Evolutionary conservation across 2,329 filamentous ascomycete species (phyloP).

Genomic region (Colletotrichum higginsianum): DNA sequence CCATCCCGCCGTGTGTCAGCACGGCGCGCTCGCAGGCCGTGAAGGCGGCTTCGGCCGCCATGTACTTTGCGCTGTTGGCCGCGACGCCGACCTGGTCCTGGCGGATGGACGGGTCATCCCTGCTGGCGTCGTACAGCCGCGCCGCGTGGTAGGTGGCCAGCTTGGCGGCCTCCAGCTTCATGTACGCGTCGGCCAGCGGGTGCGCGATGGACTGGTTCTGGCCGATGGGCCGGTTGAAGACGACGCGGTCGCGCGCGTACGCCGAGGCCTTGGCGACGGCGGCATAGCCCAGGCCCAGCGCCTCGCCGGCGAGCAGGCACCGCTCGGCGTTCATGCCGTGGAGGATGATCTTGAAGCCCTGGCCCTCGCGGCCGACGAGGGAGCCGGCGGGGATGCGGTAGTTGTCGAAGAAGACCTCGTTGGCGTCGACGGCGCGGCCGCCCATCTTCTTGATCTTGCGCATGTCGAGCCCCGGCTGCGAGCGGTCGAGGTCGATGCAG

Average conservation of each 20-base stretch:
- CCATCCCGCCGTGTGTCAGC: slow-evolving; percentile 74
- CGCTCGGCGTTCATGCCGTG: slow-evolving; percentile 87
- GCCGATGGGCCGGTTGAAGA: slow-evolving; percentile 77
- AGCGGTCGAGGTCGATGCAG: slow-evolving; percentile 81
- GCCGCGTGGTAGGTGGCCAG: slow-evolving; percentile 77
- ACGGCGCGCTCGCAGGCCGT: slow-evolving; percentile 74
- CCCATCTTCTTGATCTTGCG: slow-evolving; percentile 89
- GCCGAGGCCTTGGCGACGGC: slow-evolving; percentile 73
- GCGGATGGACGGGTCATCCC: slow-evolving; percentile 64
- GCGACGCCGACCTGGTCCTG: slow-evolving; percentile 74
- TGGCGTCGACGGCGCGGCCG: slow-evolving; percentile 84
- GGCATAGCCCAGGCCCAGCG: slow-evolving; percentile 84
- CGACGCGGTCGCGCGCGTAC: slow-evolving; percentile 77
- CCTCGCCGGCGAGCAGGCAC: slow-evolving; percentile 83
- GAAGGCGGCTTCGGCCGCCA: slow-evolving; percentile 77
- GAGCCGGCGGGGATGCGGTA: slow-evolving; percentile 76
- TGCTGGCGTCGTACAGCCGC: slow-evolving; percentile 70
- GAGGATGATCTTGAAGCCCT: slow-evolving; percentile 85
- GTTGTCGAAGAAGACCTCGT: slow-evolving; percentile 90
- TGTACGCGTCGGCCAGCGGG: slow-evolving; percentile 76
- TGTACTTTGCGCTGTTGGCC: slow-evolving; percentile 79
- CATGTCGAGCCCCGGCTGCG: slow-evolving; percentile 73
- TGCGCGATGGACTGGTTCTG: slow-evolving; percentile 77
- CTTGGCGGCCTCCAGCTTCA: slow-evolving; percentile 76
- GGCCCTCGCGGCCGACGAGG: slow-evolving; percentile 79